phyloP scores from a whole-genome alignment of 2,329 filamentous ascomycete genomes.

The Botrytis paeoniae region DNA sequence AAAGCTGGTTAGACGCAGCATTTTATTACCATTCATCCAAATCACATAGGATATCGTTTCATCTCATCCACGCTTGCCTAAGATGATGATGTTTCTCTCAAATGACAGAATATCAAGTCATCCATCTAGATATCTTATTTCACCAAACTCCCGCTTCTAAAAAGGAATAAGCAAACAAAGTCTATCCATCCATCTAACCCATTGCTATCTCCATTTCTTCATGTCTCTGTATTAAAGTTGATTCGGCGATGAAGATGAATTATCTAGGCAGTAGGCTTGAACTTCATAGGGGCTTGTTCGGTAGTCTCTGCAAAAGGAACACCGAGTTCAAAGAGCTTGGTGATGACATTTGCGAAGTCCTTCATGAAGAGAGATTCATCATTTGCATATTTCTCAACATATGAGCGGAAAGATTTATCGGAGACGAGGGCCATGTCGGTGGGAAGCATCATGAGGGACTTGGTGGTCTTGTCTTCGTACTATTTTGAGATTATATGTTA shows the following conservation, averaged over 20 bases:
- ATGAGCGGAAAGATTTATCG: conserved; percentile 80
- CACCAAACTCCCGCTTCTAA: conserved; percentile 2
- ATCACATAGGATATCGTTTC: neutral
- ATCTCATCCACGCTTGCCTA: neutral
- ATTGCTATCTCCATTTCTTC: neutral
- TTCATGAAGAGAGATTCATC: conserved; percentile 90
- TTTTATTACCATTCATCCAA: neutral
- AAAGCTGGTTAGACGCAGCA: neutral
- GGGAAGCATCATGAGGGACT: conserved; percentile 95
- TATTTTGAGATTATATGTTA: conserved; percentile 40
- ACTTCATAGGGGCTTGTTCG: conserved; percentile 55
- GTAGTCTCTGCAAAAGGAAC: conserved; percentile 75
- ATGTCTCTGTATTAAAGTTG: neutral
- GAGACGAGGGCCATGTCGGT: conserved; percentile 83
- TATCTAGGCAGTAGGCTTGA: conserved; percentile 54
- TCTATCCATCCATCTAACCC: neutral
- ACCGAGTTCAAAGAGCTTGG: conserved; percentile 88
- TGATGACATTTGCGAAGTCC: conserved; percentile 77
- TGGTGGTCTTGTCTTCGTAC: conserved; percentile 83
- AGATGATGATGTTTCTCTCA: neutral
- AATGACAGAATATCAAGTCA: neutral
- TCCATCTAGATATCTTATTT: neutral
- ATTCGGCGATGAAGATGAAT: neutral
- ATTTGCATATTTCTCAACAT: conserved; percentile 84
- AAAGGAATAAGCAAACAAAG: conserved; percentile 7